Conservation (phyloP, 163 green algal species). For the Picocystis sp. region DNA sequence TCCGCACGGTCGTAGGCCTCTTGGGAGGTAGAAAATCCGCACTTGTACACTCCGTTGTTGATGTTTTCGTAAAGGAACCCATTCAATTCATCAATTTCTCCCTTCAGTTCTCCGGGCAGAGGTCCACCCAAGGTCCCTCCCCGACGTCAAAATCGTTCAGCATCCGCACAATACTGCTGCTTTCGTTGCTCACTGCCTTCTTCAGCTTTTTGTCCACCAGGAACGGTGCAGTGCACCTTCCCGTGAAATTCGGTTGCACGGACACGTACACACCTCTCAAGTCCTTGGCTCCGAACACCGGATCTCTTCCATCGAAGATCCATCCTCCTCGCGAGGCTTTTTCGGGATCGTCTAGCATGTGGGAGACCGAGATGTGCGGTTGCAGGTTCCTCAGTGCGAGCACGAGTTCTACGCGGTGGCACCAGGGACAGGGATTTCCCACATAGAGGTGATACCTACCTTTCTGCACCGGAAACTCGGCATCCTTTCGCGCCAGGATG, state of each 20-base stretch:
- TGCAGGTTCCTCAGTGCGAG: neutral
- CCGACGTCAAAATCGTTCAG: conserved; percentile 35
- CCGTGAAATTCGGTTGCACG: conserved; percentile 8
- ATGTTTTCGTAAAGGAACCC: conserved; percentile 28
- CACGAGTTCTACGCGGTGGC: conserved; percentile 60
- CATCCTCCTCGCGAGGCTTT: conserved; percentile 56
- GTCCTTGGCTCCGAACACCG: conserved; percentile 50
- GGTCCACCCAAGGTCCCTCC: conserved; percentile 35
- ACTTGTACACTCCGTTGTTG: conserved; percentile 52
- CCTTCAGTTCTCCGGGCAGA: conserved; percentile 38
- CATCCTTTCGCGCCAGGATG: conserved; percentile 15
- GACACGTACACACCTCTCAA: conserved; percentile 31
- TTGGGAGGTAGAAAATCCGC: conserved; percentile 44
- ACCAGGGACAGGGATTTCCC: conserved; percentile 86
- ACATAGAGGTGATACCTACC: conserved; percentile 38
- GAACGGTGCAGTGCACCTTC: conserved; percentile 76
- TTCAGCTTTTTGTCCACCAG: conserved; percentile 46
- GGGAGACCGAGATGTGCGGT: conserved; percentile 31
- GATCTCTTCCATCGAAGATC: conserved; percentile 56
- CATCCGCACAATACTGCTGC: conserved; percentile 47
- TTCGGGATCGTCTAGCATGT: conserved; percentile 52
- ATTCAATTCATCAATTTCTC: conserved; percentile 63
- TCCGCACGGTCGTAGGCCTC: conserved; percentile 32
- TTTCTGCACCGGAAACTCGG: conserved; percentile 26
- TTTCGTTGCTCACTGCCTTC: conserved; percentile 62